phyloP scores from a whole-genome alignment of 2,329 filamentous ascomycete genomes.

The Phialophora verrucosa region DNA sequence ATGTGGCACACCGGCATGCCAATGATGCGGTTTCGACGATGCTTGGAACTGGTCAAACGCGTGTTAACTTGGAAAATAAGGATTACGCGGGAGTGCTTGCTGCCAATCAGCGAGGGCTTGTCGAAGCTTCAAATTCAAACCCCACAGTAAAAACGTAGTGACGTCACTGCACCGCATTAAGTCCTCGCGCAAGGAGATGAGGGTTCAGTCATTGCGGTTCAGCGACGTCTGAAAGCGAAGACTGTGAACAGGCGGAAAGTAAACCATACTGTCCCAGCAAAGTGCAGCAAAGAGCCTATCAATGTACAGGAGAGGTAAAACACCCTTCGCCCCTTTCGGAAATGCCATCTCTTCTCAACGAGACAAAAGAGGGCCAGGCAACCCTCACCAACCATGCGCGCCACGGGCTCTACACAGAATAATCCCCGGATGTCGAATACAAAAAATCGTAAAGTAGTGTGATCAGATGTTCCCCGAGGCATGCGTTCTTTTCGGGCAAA shows the following conservation, averaged over 20 bases:
- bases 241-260: not conserved
- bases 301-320: not conserved
- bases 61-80: not conserved
- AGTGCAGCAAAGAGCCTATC: not conserved
- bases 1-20: not conserved
- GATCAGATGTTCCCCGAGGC: constrained; percentile 1
- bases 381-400: not conserved
- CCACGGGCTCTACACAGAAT: not conserved
- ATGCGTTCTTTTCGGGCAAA: not conserved
- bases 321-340: not conserved
- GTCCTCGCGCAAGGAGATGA: not conserved
- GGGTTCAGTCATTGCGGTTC: too few relatives aligned
- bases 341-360: not conserved
- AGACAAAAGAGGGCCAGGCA: not conserved
- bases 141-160: not conserved
- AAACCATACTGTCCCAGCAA: not conserved
- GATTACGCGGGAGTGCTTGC: not conserved
- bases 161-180: not conserved
- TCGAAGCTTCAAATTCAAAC: not conserved
- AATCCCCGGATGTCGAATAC: not conserved
- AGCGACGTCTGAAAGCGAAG: not conserved
- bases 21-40: not conserved
- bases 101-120: not conserved
- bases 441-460: not conserved
- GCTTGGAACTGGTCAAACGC: not conserved